Percentiles rank a stretch among this genome's conserved stretches.
Evolutionary conservation across 768 basidiomycete genomes (phyloP).

Genomic region (Boletus rufocinnamomeus): DNA sequence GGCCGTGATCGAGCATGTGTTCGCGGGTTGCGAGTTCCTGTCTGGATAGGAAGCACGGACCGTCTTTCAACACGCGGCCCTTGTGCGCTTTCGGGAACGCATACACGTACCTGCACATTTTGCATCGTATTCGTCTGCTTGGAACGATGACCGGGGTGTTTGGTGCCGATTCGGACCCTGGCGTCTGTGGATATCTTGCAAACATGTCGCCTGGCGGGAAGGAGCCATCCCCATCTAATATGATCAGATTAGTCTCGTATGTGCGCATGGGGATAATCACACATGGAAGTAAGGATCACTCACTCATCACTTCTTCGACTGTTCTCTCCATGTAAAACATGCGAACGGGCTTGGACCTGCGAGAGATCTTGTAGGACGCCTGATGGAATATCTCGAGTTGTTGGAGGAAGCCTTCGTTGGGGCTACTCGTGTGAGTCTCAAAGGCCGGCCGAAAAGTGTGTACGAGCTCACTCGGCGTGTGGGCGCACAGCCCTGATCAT

Average conservation of each 20-base stretch:
- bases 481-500: conserved; percentile 69
- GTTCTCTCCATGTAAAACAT: conserved; percentile 84
- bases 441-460: background rate
- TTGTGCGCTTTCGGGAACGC: background rate
- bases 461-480: conserved; percentile 60
- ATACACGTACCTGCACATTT: conserved; percentile 75
- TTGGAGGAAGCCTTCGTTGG: conserved; percentile 79
- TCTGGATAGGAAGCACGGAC: conserved; percentile 29
- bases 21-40: conserved; percentile 87
- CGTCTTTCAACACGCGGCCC: background rate
- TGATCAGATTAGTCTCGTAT: conserved; percentile 8
- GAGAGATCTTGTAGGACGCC: conserved; percentile 67
- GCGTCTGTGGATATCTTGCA: conserved; percentile 68
- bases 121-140: conserved; percentile 78
- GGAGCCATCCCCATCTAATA: conserved; percentile 73
- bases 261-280: background rate
- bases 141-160: conserved; percentile 57
- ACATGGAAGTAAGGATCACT: conserved; percentile 30
- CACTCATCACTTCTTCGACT: conserved; percentile 77
- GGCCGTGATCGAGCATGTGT: conserved; percentile 91
- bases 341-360: conserved; percentile 67
- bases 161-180: conserved; percentile 55
- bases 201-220: conserved; percentile 70
- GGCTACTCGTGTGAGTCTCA: conserved; percentile 46
- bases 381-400: conserved; percentile 82